phyloP scores from a whole-genome alignment of 164 flowering plant genomes.

The Berberis vulgaris region DNA sequence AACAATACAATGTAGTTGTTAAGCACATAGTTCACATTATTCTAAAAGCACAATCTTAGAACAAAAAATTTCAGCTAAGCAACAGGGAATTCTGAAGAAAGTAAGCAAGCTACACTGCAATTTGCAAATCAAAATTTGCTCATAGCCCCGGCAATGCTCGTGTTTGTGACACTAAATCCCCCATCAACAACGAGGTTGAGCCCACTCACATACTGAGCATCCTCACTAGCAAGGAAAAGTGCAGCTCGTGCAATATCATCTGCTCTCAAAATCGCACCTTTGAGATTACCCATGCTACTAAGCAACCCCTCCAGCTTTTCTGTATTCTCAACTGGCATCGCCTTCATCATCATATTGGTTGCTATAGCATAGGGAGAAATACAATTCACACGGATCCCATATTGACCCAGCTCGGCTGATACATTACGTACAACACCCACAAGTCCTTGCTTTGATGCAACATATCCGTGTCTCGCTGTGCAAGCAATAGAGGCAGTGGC shows the following conservation, averaged over 20 bases:
- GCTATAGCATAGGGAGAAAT: background rate
- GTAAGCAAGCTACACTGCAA: too few relatives aligned
- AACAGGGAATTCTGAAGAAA: too few relatives aligned
- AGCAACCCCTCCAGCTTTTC: background rate
- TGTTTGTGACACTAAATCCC: background rate
- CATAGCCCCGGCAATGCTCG: background rate
- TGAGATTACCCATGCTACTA: background rate
- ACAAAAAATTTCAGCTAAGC: too few relatives aligned
- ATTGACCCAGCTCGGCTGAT: background rate
- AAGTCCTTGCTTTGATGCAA: background rate
- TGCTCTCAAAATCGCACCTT: background rate
- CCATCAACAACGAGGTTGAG: background rate
- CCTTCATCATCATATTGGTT: background rate
- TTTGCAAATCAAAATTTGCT: background rate
- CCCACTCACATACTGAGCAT: background rate
- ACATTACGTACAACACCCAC: background rate
- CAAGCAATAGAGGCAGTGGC: background rate
- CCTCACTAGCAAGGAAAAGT: background rate
- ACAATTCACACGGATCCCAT: constrained; percentile 2
- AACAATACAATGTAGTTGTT: too few relatives aligned
- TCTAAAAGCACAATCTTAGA: too few relatives aligned
- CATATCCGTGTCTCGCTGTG: background rate
- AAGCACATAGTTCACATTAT: too few relatives aligned
- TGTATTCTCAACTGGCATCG: background rate
- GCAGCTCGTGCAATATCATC: background rate